Evolutionary conservation across 257 asterid genomes (phyloP), one percentile per base, ranked within the genome.

Genomic region (Plantago elongata): DNA sequence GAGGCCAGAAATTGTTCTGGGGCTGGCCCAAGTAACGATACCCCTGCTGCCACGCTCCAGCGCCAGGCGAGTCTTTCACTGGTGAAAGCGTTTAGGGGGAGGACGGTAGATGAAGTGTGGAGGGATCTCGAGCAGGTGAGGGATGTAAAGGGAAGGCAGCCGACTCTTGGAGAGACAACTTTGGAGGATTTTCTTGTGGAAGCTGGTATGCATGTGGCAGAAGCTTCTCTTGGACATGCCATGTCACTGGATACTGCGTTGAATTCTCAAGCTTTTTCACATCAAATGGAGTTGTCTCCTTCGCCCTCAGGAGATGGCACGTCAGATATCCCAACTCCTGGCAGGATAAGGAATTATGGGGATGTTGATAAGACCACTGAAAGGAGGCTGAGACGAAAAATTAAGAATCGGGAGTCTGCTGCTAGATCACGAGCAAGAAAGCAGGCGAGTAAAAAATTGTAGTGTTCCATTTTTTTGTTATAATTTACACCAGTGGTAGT

Each of bases 401-500:
- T 86, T 43, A 86, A 86, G 83, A 86, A 86, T 63, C 78, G 97
- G 73, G 97, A 89, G 70, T 86, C 97, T 11, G 97, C 97, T 73
- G 97, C 97, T 48, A 91, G 97, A 8, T 89, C 97, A 30, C 79
- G 97, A 51, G 94, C 92, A 60, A 83, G 95, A 78, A 89, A 89
- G 75, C 97, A 89, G 97, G 97, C 80, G 74, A 54, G 78, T 61
- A 54, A 64, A 62, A 45, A 58, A 56, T 54, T 14, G 14, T 22
- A 13, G 62, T 40, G 3, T 44, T 67, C 29, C 22, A 43, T 42
- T 74, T 45, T 45, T 7, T 51, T 66, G 13, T 14, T 27, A 44
- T 9, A 7, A 14, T 22, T 22, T 16, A 7, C 30, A n/a, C 45
- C 9, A 50, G 17, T 22, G 22, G 47, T 22, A 38, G 37, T 52